Conservation (phyloP, 2,329 filamentous ascomycete species). For the Alternaria solani region DNA sequence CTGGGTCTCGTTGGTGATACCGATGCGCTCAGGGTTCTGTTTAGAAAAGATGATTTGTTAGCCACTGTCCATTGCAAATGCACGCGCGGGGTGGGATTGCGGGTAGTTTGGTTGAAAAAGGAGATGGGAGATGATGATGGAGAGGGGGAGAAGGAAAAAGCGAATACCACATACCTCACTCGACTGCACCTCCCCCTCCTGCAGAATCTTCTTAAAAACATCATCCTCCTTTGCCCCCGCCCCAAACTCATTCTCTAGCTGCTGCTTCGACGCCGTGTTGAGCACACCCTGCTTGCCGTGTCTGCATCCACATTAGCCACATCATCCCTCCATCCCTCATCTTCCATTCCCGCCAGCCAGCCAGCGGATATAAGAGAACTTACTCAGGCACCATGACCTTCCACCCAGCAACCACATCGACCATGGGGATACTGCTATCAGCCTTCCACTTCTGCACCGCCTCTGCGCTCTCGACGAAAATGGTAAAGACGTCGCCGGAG, state of each 20-base stretch:
- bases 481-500: conserved; percentile 69
- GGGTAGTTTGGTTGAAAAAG: no score
- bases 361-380: no score
- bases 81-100: no score
- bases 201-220: conserved; percentile 80
- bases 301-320: conserved; percentile 52
- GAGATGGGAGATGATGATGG: no score
- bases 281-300: conserved; percentile 85
- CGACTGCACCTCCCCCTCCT: conserved; percentile 66
- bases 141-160: background rate
- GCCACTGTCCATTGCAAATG: background rate
- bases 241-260: conserved; percentile 86
- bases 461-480: conserved; percentile 69
- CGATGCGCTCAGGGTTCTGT: conserved; percentile 53
- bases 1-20: conserved; percentile 54
- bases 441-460: conserved; percentile 81
- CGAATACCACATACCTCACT: conserved; percentile 29
- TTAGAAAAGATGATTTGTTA: conserved; percentile 9
- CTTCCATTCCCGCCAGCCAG: no score
- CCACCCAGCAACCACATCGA: conserved; percentile 86
- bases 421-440: conserved; percentile 79
- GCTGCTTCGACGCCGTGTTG: conserved; percentile 76
- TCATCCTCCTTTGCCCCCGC: conserved; percentile 76
- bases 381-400: conserved; percentile 83
- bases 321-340: no score